These are phyloP conservation scores for Sphaerulina vaccinii DNA, from an alignment of 2,329 filamentous ascomycete species.

Conservation along the genomic window DNA sequence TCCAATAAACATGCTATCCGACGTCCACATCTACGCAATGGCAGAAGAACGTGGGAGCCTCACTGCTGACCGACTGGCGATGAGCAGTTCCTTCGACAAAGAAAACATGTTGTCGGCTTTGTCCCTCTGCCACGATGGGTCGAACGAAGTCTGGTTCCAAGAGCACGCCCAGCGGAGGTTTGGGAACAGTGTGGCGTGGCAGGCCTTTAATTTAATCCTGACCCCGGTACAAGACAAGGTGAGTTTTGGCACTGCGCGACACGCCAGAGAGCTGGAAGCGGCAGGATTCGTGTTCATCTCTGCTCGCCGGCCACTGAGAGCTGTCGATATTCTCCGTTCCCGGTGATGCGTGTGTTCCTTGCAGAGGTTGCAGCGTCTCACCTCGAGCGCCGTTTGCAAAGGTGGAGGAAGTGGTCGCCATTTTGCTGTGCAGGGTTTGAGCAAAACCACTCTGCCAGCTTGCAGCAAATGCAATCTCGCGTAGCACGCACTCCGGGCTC, in stretches of 20 bases:
- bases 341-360: background rate
- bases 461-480: background rate
- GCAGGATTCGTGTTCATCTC: background rate
- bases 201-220: too few species aligned
- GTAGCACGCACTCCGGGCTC: background rate
- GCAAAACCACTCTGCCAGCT: too few species aligned
- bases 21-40: background rate
- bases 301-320: background rate
- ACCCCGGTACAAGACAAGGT: background rate
- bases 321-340: background rate
- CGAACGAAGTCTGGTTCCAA: too few species aligned
- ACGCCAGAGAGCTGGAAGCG: background rate
- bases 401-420: background rate
- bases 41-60: background rate
- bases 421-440: too few species aligned
- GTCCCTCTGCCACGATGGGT: background rate
- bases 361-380: background rate
- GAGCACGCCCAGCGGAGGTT: too few species aligned
- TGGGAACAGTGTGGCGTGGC: too few species aligned
- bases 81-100: background rate
- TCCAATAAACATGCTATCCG: background rate
- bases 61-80: background rate
- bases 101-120: background rate
- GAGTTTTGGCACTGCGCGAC: background rate
- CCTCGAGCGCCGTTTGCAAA: background rate